A percentile compares a stretch with the other conserved stretches of the same genome.
Conservation (phyloP, 2,329 filamentous ascomycete genomes). For the Cytospora paraplurivora region DNA sequence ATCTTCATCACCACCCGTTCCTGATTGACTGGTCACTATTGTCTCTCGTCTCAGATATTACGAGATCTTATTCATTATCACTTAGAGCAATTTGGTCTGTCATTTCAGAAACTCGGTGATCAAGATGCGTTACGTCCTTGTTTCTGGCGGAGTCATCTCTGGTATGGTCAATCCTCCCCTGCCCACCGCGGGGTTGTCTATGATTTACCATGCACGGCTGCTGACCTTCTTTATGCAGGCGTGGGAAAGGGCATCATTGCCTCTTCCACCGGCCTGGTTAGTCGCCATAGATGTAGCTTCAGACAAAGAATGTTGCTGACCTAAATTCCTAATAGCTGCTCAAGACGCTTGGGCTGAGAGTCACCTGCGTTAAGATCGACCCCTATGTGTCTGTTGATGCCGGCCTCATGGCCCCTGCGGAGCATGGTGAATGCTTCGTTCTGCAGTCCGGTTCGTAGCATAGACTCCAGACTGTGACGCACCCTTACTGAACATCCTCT, state of each 20-base stretch:
- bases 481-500: conserved; percentile 14
- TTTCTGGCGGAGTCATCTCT: conserved; percentile 30
- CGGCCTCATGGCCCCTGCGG: conserved; percentile 42
- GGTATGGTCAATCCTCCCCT: conserved; percentile 23
- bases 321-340: conserved; percentile 54
- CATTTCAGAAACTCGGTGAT: conserved; percentile 7
- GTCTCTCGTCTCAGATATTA: conserved; percentile 1
- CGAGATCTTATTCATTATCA: not conserved
- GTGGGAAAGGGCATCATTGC: conserved; percentile 30
- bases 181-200: not conserved
- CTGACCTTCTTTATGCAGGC: conserved; percentile 22
- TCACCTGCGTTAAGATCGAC: conserved; percentile 59
- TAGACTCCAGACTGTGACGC: not conserved
- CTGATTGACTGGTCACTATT: conserved; percentile 8
- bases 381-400: conserved; percentile 48
- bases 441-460: conserved; percentile 49
- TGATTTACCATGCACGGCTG: not conserved
- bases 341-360: conserved; percentile 78
- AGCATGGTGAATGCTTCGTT: conserved; percentile 87
- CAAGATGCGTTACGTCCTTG: conserved; percentile 31
- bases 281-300: conserved; percentile 5
- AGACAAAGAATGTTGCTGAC: conserved; percentile 18
- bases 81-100: not conserved
- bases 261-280: conserved; percentile 27
- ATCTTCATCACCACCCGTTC: conserved; percentile 17